phyloP scores from a whole-genome alignment of 805 yeast genomes.

The Yarrowia sp. region DNA sequence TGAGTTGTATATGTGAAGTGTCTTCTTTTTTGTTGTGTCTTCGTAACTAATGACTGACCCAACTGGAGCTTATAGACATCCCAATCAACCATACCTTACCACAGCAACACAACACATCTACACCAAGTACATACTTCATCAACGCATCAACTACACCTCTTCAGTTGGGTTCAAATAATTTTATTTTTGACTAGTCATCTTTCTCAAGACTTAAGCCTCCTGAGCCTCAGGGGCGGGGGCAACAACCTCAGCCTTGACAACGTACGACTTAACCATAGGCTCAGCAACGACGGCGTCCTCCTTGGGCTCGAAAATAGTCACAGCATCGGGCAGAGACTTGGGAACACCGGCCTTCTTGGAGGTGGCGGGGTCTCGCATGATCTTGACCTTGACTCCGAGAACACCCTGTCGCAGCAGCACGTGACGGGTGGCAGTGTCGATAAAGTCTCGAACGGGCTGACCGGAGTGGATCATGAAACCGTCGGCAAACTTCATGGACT shows the following conservation, averaged over 20 bases:
- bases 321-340: constrained; percentile 84
- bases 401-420: constrained; percentile 99
- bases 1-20: no score
- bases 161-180: neutral
- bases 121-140: no score
- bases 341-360: constrained; percentile 52
- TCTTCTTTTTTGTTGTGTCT: no score
- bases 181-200: constrained; percentile 8
- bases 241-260: constrained; percentile 46
- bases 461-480: constrained; percentile 99
- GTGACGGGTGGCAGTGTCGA: constrained; percentile 99
- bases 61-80: no score
- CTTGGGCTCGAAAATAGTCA: constrained; percentile 91
- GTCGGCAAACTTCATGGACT: constrained; percentile 99
- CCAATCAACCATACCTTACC: no score
- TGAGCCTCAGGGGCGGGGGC: constrained; percentile 51
- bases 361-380: constrained; percentile 93
- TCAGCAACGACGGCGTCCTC: constrained; percentile 68
- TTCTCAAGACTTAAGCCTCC: no score
- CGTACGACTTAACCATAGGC: constrained; percentile 83
- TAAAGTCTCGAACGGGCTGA: constrained; percentile 99
- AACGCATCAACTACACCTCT: no score
- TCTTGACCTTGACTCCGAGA: constrained; percentile 98
- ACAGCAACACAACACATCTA: no score
- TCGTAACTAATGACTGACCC: no score